Percentiles rank a stretch among this genome's conserved stretches.
phyloP scores from a whole-genome alignment of 441 rosid species.

The Viola pubescens region DNA sequence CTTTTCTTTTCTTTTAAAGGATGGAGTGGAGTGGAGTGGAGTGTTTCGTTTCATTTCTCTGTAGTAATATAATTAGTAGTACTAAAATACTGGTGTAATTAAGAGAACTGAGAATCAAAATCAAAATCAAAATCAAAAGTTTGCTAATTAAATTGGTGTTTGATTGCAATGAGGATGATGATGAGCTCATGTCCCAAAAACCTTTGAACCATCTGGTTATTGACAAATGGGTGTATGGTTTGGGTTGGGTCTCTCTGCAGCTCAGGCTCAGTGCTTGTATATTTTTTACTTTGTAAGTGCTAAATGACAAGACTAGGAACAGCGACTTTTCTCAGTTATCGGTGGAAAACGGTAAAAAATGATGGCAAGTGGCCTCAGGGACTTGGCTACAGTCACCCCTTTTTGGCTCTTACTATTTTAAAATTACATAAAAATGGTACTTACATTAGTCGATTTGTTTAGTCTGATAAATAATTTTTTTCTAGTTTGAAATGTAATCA shows the following conservation, averaged over 20 bases:
- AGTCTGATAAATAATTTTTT: too few relatives aligned
- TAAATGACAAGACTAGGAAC: slow-evolving; percentile 63
- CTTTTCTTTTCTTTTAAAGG: slow-evolving; percentile 10
- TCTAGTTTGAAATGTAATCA: too few relatives aligned
- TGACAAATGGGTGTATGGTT: slow-evolving; percentile 5
- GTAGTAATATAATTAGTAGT: not conserved
- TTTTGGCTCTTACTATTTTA: not conserved
- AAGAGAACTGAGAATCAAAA: not conserved
- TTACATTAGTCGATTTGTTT: too few relatives aligned
- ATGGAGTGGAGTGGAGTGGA: not conserved
- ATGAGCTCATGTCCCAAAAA: slow-evolving; percentile 32
- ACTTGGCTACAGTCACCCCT: slow-evolving; percentile 5
- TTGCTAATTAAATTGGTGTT: slow-evolving; percentile 8
- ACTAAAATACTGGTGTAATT: not conserved
- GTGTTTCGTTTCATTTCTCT: not conserved
- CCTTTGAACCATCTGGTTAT: slow-evolving; percentile 26
- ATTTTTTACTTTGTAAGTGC: slow-evolving; percentile 27
- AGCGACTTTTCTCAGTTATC: slow-evolving; percentile 37
- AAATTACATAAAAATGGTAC: too few relatives aligned
- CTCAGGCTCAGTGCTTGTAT: slow-evolving; percentile 4
- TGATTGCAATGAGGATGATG: slow-evolving; percentile 14
- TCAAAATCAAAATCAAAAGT: slow-evolving; percentile 1
- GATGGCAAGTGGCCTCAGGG: slow-evolving; percentile 8
- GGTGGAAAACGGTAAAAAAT: slow-evolving; percentile 29
- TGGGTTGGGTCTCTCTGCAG: not conserved